A percentile compares a stretch with the other conserved stretches of the same genome.
These are phyloP conservation scores for Prunella vulgaris DNA, from an alignment of 257 asterid genomes.

Conservation along the genomic window DNA sequence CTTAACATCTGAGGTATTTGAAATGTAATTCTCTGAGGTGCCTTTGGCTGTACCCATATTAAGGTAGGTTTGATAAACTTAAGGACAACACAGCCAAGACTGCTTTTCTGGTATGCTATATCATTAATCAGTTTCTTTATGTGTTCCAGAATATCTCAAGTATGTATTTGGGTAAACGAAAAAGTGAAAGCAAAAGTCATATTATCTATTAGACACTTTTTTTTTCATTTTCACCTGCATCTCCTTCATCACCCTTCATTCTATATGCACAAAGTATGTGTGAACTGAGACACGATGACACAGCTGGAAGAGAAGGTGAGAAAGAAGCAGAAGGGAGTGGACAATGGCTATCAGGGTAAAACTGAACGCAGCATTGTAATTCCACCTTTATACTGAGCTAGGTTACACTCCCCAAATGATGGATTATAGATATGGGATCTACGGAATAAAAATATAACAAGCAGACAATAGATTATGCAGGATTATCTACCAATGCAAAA, in stretches of 20 bases:
- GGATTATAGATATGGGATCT: neutral
- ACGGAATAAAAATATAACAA: neutral
- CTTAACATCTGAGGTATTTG: neutral
- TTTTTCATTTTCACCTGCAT: neutral
- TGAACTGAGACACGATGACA: neutral
- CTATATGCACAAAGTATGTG: neutral
- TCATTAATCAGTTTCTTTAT: neutral
- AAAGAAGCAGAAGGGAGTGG: neutral
- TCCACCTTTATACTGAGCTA: neutral
- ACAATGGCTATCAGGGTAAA: neutral
- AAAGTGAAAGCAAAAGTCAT: neutral
- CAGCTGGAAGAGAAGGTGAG: constrained; percentile 12
- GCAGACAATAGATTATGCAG: constrained; percentile 3
- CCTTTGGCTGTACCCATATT: neutral
- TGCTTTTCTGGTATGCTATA: neutral
- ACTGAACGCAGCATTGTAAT: neutral
- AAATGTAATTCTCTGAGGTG: neutral
- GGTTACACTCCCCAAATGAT: neutral
- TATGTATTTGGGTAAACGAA: neutral
- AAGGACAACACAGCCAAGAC: neutral
- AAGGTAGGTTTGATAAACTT: constrained; percentile 4
- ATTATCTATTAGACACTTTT: neutral
- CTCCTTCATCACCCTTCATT: neutral
- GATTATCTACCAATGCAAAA: neutral
- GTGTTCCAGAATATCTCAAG: neutral